Percentiles rank a stretch among this genome's conserved stretches.
These are phyloP conservation scores for Diplodia intermedia DNA, from an alignment of 2,329 filamentous ascomycete species.

Conservation along the genomic window DNA sequence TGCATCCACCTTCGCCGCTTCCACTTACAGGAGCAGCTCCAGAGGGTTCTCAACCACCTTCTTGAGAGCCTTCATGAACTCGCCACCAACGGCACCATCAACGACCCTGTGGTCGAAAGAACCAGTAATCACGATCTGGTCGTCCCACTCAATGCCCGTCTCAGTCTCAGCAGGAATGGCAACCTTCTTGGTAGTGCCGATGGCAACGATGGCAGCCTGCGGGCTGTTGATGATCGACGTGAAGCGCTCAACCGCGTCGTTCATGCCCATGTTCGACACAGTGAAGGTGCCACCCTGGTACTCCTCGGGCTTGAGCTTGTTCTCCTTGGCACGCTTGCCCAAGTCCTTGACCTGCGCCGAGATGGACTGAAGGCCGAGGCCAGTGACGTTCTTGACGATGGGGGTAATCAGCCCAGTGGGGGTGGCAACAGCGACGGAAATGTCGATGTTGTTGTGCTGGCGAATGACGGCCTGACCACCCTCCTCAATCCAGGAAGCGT, in stretches of 20 bases:
- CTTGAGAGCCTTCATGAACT: conserved; percentile 98
- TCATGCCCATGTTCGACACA: conserved; percentile 99
- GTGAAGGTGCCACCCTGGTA: conserved; percentile 99
- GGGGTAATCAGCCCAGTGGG: conserved; percentile 95
- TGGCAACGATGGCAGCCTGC: conserved; percentile 91
- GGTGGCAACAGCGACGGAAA: conserved; percentile 94
- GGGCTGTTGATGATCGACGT: conserved; percentile 99
- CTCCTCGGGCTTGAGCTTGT: conserved; percentile 99
- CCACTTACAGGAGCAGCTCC: conserved; percentile 80
- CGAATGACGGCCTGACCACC: conserved; percentile 82
- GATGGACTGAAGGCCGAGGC: conserved; percentile 86
- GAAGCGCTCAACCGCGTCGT: conserved; percentile 92
- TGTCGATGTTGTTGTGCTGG: conserved; percentile 90
- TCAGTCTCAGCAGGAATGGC: conserved; percentile 83
- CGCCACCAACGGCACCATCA: conserved; percentile 92
- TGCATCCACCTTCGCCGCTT: not conserved
- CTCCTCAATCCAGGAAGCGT: conserved; percentile 88
- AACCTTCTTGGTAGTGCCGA: conserved; percentile 95
- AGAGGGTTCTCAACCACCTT: conserved; percentile 97
- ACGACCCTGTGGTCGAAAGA: conserved; percentile 99
- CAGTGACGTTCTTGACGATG: conserved; percentile 89
- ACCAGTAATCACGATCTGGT: conserved; percentile 92
- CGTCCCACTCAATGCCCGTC: conserved; percentile 92
- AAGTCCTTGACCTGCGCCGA: conserved; percentile 92
- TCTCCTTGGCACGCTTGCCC: conserved; percentile 92